phyloP scores from a whole-genome alignment of 164 flowering plant species.

The Brasenia schreberi region DNA sequence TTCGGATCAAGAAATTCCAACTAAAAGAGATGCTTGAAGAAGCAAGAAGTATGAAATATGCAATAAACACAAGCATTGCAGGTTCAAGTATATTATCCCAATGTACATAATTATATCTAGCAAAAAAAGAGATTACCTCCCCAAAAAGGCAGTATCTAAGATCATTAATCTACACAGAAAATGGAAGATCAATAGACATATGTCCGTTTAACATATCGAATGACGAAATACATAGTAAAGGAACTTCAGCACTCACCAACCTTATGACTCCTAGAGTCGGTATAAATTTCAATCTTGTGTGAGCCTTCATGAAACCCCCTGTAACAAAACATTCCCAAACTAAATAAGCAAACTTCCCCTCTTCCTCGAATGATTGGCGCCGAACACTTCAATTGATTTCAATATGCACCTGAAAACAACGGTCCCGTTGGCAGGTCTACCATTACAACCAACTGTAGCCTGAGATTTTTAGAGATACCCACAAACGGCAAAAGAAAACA shows the following conservation, averaged over 20 bases:
- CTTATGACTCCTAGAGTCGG: conserved; percentile 67
- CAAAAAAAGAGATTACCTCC: conserved; percentile 44
- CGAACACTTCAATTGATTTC: conserved; percentile 4
- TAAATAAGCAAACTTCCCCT: background rate
- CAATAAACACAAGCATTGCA: background rate
- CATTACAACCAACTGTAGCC: conserved; percentile 66
- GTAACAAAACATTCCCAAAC: conserved; percentile 7
- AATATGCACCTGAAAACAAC: conserved; percentile 66
- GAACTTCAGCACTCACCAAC: conserved; percentile 14
- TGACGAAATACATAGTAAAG: background rate
- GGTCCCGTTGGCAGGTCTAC: conserved; percentile 82
- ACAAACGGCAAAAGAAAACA: background rate
- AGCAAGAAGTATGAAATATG: background rate
- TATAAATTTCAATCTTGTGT: conserved; percentile 64
- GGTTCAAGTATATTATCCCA: background rate
- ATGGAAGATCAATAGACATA: background rate
- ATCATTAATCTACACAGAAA: conserved; percentile 63
- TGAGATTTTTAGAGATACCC: conserved; percentile 14
- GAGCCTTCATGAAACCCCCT: conserved; percentile 64
- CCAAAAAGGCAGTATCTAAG: conserved; percentile 53
- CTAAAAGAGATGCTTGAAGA: too few relatives aligned
- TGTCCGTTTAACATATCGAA: background rate
- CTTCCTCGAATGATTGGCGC: background rate
- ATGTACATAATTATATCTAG: background rate
- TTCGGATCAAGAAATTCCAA: too few relatives aligned